phyloP scores from a whole-genome alignment of 495 filamentous ascomycete genomes.

The Lentithecium fluviatile region DNA sequence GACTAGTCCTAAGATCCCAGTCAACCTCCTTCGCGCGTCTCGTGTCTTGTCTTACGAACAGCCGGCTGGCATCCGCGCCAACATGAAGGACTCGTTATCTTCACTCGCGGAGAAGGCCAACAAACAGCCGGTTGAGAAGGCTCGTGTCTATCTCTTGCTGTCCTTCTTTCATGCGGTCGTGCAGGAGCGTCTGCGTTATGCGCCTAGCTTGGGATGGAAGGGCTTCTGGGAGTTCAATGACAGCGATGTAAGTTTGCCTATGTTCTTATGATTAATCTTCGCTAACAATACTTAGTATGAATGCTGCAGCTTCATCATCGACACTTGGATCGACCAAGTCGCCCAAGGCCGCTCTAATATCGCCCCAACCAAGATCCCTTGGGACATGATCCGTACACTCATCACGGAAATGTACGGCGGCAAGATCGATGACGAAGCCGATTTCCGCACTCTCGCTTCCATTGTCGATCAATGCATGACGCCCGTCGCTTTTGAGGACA shows the following conservation, averaged over 20 bases:
- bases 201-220: conserved; percentile 94
- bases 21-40: conserved; percentile 90
- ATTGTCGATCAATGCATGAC: conserved; percentile 79
- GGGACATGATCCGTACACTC: conserved; percentile 93
- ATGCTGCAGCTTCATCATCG: conserved; percentile 93
- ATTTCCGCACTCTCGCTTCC: conserved; percentile 68
- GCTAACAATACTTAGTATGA: conserved; percentile 70
- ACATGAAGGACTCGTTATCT: conserved; percentile 96
- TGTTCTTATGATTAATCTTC: not conserved
- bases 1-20: conserved; percentile 91
- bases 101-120: conserved; percentile 72
- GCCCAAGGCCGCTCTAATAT: conserved; percentile 86
- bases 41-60: conserved; percentile 98
- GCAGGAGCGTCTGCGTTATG: conserved; percentile 93
- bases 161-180: conserved; percentile 96
- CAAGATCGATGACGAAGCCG: conserved; percentile 91
- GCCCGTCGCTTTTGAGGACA: conserved; percentile 82
- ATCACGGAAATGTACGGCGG: conserved; percentile 94
- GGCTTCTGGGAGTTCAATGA: conserved; percentile 99
- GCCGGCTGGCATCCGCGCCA: conserved; percentile 90
- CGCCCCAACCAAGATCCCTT: conserved; percentile 88
- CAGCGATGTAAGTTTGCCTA: conserved; percentile 77
- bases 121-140: conserved; percentile 85
- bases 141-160: conserved; percentile 85
- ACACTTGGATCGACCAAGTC: conserved; percentile 85